phyloP scores from a whole-genome alignment of 2,329 filamentous ascomycete species.

The Fusarium nematophilum region DNA sequence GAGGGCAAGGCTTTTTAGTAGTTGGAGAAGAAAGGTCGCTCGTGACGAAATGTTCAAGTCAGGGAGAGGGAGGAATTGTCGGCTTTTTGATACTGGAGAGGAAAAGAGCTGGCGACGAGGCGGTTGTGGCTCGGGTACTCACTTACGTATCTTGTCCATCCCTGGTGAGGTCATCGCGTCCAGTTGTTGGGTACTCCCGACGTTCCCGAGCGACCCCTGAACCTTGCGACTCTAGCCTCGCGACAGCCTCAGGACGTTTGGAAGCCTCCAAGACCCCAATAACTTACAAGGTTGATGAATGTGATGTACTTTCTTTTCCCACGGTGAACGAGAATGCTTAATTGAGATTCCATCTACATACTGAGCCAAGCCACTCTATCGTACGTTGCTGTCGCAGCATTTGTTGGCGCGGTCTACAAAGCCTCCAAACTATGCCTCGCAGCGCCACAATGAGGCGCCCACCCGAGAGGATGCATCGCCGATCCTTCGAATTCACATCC shows the following conservation, averaged over 20 bases:
- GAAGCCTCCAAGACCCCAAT: slow-evolving; percentile 6
- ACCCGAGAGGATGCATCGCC: slow-evolving; percentile 18
- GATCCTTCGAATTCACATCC: slow-evolving; percentile 20
- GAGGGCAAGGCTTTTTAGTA: neutral
- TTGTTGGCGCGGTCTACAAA: slow-evolving; percentile 2
- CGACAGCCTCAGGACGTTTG: neutral
- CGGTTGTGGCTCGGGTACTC: slow-evolving; percentile 36
- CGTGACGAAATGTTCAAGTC: too few relatives aligned
- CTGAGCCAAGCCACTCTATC: slow-evolving; percentile 18
- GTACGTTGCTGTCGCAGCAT: neutral
- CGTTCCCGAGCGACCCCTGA: slow-evolving; percentile 28
- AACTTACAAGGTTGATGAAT: neutral
- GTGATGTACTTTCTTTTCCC: neutral
- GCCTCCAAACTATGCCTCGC: slow-evolving; percentile 21
- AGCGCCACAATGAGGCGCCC: slow-evolving; percentile 12
- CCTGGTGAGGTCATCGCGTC: slow-evolving; percentile 39
- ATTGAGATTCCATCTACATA: neutral
- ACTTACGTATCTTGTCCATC: slow-evolving; percentile 14
- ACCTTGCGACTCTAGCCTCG: slow-evolving; percentile 4
- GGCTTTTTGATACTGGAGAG: neutral
- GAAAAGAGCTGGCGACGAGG: slow-evolving; percentile 10
- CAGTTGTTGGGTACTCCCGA: slow-evolving; percentile 24
- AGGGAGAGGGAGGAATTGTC: neutral
- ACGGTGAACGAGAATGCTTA: too few relatives aligned
- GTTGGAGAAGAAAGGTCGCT: neutral